Percentiles rank a stretch among this genome's conserved stretches.
Conservation (phyloP, 208 protist genomes). For the Endotrypanum monterogeii region DNA sequence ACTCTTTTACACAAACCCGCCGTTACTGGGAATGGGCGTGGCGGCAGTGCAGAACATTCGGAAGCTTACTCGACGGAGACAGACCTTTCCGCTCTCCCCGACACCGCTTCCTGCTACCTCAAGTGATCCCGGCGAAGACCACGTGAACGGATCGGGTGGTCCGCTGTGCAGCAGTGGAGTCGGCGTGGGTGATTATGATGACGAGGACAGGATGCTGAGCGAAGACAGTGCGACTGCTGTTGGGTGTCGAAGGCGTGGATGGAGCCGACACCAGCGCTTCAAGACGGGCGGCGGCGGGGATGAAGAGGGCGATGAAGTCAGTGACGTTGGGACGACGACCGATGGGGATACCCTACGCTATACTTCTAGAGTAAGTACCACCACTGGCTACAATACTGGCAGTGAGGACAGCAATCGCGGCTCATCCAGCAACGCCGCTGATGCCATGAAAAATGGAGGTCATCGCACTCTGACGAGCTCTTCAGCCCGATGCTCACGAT, state of each 20-base stretch:
- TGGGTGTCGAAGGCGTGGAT: neutral
- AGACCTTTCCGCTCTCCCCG: neutral
- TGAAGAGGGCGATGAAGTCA: neutral
- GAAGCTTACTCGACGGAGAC: neutral
- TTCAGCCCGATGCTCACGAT: neutral
- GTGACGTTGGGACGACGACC: neutral
- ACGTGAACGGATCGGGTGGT: neutral
- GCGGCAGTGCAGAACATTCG: neutral
- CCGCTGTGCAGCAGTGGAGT: neutral
- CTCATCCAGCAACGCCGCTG: neutral
- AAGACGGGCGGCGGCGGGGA: neutral
- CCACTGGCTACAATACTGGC: neutral
- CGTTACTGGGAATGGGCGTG: neutral
- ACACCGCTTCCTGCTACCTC: neutral
- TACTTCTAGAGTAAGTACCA: neutral
- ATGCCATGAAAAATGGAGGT: neutral
- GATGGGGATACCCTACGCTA: neutral
- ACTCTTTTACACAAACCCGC: neutral
- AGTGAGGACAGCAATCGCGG: constrained; percentile 1
- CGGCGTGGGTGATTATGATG: neutral
- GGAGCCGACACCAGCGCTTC: neutral
- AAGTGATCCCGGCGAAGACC: neutral
- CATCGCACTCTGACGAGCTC: neutral
- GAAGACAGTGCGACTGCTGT: neutral
- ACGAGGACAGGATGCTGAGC: neutral